phyloP scores from a whole-genome alignment of 2,329 filamentous ascomycete genomes.

The Metarhizium humberi region DNA sequence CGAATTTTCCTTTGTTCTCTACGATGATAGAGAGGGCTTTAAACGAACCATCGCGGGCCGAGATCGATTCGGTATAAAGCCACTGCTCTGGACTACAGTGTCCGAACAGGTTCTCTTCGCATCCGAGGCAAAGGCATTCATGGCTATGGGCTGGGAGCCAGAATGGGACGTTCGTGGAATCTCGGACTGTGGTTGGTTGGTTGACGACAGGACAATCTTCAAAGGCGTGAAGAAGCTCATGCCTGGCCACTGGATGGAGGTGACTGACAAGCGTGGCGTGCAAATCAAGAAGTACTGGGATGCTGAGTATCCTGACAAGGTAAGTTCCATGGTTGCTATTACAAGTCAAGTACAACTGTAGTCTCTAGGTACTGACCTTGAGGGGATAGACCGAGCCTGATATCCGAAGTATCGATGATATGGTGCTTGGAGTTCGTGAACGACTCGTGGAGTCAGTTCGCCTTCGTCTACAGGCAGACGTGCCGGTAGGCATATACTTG shows the following conservation, averaged over 20 bases:
- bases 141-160: conserved; percentile 38
- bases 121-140: conserved; percentile 44
- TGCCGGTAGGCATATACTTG: conserved; percentile 47
- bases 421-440: conserved; percentile 38
- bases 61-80: conserved; percentile 49
- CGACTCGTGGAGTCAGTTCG: conserved; percentile 40
- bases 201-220: conserved; percentile 39
- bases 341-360: no score
- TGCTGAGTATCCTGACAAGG: conserved; percentile 41
- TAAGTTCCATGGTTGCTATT: conserved; percentile 6
- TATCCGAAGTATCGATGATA: conserved; percentile 36
- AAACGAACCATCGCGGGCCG: conserved; percentile 36
- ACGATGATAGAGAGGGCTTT: conserved; percentile 28
- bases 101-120: conserved; percentile 34
- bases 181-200: conserved; percentile 30
- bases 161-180: conserved; percentile 43
- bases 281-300: conserved; percentile 42
- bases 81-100: conserved; percentile 39
- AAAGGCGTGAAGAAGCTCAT: conserved; percentile 33
- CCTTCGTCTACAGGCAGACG: conserved; percentile 46
- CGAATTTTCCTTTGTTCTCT: conserved; percentile 45
- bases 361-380: background rate
- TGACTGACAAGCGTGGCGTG: conserved; percentile 23
- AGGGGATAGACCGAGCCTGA: conserved; percentile 23
- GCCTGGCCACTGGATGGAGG: conserved; percentile 34